Conservation (phyloP, 768 basidiomycete species). For the Glaciozyma martinii region DNA sequence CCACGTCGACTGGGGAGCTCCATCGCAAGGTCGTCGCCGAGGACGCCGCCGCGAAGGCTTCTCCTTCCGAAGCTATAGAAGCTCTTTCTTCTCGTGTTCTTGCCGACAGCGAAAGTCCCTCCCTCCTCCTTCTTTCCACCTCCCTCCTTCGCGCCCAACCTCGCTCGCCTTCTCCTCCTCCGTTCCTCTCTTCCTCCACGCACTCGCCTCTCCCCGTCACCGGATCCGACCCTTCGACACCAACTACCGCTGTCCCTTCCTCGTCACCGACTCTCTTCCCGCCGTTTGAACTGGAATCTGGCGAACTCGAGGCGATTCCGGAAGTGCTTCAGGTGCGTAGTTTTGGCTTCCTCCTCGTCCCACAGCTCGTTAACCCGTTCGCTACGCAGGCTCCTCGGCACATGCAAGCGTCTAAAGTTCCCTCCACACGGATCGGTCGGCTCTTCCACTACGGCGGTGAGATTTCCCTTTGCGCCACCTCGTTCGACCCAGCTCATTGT, state of each 20-base stretch:
- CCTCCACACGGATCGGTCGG: conserved; percentile 77
- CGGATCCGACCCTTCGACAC: background rate
- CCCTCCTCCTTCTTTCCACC: too few species aligned
- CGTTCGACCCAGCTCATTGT: background rate
- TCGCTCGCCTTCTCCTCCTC: background rate
- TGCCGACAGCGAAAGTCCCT: background rate
- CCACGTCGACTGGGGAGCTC: too few species aligned
- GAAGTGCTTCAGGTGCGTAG: background rate
- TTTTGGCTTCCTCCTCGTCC: background rate
- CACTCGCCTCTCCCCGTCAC: background rate
- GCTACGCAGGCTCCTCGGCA: background rate
- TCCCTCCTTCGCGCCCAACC: too few species aligned
- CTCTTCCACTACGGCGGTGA: conserved; percentile 89
- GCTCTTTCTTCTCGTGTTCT: too few species aligned
- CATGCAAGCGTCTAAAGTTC: conserved; percentile 61
- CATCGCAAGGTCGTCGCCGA: too few species aligned
- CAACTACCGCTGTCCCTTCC: background rate
- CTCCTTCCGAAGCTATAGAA: too few species aligned
- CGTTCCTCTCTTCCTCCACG: background rate
- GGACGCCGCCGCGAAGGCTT: too few species aligned
- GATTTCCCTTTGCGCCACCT: conserved; percentile 22
- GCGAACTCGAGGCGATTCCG: background rate
- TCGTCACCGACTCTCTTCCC: background rate
- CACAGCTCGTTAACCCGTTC: background rate
- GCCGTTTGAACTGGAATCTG: background rate